Conservation (phyloP, 225 moss, liverwort and hornwort genomes). For the Asterella californica region DNA sequence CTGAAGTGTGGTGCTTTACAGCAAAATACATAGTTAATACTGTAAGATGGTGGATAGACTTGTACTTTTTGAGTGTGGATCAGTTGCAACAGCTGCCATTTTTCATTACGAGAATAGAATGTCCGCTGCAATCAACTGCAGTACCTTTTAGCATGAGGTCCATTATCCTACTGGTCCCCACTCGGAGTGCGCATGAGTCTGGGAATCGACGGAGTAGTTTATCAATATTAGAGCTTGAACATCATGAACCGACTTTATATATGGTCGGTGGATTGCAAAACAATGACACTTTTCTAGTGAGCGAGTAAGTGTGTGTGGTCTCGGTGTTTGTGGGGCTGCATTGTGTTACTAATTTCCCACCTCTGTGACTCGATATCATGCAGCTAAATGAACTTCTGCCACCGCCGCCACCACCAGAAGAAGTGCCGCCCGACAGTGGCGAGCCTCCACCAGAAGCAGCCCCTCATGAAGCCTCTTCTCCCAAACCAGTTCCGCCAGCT, state of each 20-base stretch:
- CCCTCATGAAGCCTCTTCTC: background rate
- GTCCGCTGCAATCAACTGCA: background rate
- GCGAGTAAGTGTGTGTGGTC: background rate
- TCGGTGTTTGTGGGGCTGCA: background rate
- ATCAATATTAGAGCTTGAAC: background rate
- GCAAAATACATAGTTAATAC: too few species aligned
- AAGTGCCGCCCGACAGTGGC: slow-evolving; percentile 3
- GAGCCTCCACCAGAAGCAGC: background rate
- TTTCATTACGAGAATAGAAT: background rate
- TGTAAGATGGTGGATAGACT: background rate
- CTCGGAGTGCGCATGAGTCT: background rate
- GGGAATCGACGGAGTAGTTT: background rate
- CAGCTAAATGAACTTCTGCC: slow-evolving; percentile 48
- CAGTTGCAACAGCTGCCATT: background rate
- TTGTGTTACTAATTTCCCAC: background rate
- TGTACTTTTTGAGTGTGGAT: background rate
- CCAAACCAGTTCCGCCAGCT: slow-evolving; percentile 33
- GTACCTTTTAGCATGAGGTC: background rate
- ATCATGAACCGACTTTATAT: background rate
- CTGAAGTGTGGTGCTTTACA: too few species aligned
- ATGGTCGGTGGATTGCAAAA: background rate
- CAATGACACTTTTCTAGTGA: background rate
- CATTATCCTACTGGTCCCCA: background rate
- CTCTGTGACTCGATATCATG: background rate
- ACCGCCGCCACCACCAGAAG: slow-evolving; percentile 26